Evolutionary conservation across 139 green algal genomes (phyloP).

Genomic region (Astrephomene gubernaculifera): DNA sequence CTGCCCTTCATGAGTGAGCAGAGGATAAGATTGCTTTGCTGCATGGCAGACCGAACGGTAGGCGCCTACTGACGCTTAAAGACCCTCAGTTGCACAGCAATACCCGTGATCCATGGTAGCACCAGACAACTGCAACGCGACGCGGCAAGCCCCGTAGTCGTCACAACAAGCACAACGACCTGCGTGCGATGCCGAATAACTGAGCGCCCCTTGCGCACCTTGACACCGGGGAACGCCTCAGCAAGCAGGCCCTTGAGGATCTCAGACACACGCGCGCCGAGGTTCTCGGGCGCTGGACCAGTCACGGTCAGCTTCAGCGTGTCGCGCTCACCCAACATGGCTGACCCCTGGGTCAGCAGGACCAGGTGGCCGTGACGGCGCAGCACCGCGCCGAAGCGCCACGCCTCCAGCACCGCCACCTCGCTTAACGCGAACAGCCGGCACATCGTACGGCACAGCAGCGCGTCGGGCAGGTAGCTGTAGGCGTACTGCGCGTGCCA

Average conservation of each 20-base stretch:
- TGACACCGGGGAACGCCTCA: background rate
- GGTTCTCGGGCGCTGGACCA: background rate
- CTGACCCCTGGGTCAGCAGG: background rate
- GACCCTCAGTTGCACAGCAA: background rate
- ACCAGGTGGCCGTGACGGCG: background rate
- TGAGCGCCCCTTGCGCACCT: background rate
- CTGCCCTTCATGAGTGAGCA: no score
- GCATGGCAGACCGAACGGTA: background rate
- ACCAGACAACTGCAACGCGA: background rate
- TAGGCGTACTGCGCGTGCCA: background rate
- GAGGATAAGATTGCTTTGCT: no score
- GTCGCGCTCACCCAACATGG: background rate
- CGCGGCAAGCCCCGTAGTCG: background rate
- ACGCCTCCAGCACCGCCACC: background rate
- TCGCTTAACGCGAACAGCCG: background rate
- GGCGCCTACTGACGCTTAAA: background rate
- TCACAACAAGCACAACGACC: background rate
- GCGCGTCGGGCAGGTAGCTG: slow-evolving; percentile 3
- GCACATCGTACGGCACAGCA: background rate
- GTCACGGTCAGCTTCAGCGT: background rate
- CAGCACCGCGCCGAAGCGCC: background rate
- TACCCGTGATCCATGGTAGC: background rate
- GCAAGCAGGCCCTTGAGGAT: background rate
- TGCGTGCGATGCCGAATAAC: background rate
- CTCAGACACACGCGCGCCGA: background rate